Evolutionary conservation across 73 alveolate species (phyloP).

Genomic region (Uronychia setigera): DNA sequence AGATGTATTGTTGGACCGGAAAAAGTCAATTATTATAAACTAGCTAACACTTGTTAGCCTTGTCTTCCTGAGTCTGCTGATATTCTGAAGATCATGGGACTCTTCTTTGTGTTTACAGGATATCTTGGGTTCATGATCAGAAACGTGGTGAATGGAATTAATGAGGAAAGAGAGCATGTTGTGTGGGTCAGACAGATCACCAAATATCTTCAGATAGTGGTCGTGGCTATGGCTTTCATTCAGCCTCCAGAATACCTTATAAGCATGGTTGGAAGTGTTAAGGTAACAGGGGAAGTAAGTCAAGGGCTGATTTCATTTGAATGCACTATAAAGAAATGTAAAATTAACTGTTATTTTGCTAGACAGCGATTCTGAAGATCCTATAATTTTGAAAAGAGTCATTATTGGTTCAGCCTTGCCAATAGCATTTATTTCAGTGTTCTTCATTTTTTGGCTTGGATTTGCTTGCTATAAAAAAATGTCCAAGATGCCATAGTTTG

Average conservation of each 20-base stretch:
- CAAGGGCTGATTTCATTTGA: background rate
- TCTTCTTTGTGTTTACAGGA: background rate
- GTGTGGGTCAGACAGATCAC: slow-evolving; percentile 3
- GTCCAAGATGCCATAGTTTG: background rate
- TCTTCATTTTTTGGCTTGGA: background rate
- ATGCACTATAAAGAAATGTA: background rate
- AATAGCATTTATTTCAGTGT: background rate
- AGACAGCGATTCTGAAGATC: background rate
- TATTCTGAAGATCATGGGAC: background rate
- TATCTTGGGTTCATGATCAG: slow-evolving; percentile 1
- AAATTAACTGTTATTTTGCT: too few species aligned
- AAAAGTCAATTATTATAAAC: background rate
- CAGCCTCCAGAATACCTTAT: background rate
- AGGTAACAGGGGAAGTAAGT: background rate
- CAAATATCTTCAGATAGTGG: background rate
- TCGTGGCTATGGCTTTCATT: background rate
- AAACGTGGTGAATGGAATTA: background rate
- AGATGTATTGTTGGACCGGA: background rate
- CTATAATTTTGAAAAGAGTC: background rate
- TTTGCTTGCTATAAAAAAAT: background rate
- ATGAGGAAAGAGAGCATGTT: background rate
- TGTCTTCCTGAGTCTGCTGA: background rate
- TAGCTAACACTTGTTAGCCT: background rate
- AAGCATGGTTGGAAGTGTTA: background rate
- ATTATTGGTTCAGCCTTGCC: background rate